Evolutionary conservation across 2,329 filamentous ascomycete genomes (phyloP).

Genomic region (Verticillium nonalfalfae): DNA sequence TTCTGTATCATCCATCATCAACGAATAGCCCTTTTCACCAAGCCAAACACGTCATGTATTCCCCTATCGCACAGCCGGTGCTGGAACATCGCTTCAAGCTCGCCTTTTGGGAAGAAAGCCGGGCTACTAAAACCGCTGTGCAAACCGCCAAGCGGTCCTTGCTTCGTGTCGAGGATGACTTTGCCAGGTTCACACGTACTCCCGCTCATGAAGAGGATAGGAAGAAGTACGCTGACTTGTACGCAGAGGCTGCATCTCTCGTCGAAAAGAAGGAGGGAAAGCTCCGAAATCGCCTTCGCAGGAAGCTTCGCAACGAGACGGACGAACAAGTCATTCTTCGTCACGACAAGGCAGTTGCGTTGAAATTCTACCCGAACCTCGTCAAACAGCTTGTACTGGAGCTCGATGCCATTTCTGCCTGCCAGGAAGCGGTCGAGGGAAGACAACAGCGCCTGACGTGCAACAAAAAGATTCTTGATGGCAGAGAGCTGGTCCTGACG

Average conservation of each 20-base stretch:
- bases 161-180: neutral
- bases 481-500: neutral
- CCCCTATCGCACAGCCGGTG: neutral
- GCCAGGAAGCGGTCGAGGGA: neutral
- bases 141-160: neutral
- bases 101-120: neutral
- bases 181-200: neutral
- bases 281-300: neutral
- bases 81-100: neutral
- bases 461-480: neutral
- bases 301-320: neutral
- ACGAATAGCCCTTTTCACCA: neutral
- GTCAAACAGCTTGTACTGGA: neutral
- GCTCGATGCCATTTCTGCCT: neutral
- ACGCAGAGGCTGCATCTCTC: neutral
- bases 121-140: neutral
- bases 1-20: too few relatives aligned
- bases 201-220: neutral
- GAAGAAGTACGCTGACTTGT: neutral
- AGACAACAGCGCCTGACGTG: neutral
- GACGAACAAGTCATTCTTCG: neutral
- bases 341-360: neutral
- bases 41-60: neutral
- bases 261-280: neutral
- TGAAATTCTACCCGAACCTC: neutral